phyloP scores from a whole-genome alignment of 2,329 filamentous ascomycete species.

The Penicillium paneum region DNA sequence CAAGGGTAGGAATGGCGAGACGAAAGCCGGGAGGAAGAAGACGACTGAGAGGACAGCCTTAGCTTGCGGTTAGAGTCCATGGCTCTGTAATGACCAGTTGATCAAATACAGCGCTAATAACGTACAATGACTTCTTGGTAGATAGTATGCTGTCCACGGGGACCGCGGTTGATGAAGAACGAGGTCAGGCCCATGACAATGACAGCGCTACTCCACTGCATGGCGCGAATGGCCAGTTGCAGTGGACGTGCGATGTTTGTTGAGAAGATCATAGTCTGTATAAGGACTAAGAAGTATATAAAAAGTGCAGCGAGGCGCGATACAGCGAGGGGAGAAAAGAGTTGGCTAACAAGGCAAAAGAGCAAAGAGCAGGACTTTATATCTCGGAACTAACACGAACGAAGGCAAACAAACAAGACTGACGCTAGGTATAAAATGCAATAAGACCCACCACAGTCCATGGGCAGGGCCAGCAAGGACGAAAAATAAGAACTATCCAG shows the following conservation, averaged over 20 bases:
- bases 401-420: slow-evolving; percentile 17
- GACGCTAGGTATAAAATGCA: slow-evolving; percentile 12
- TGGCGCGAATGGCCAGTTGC: slow-evolving; percentile 24
- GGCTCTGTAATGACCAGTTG: neutral
- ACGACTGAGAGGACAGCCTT: slow-evolving; percentile 37
- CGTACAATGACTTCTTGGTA: slow-evolving; percentile 27
- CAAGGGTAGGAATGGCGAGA: slow-evolving; percentile 40
- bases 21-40: slow-evolving; percentile 44
- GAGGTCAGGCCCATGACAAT: slow-evolving; percentile 26
- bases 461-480: slow-evolving; percentile 11
- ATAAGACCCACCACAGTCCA: slow-evolving; percentile 6
- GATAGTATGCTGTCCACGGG: slow-evolving; percentile 19
- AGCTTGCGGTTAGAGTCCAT: neutral
- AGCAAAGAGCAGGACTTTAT: neutral
- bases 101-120: neutral
- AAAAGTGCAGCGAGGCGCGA: neutral
- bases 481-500: slow-evolving; percentile 20
- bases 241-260: slow-evolving; percentile 30
- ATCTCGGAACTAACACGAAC: neutral
- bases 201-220: slow-evolving; percentile 25
- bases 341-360: neutral
- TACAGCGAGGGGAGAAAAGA: neutral
- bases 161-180: slow-evolving; percentile 18
- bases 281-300: neutral
- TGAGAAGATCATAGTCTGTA: slow-evolving; percentile 20